A percentile compares a stretch with the other conserved stretches of the same genome.
These are phyloP conservation scores for Aureobasidium sp. DNA, from an alignment of 2,329 filamentous ascomycete species.

Conservation along the genomic window DNA sequence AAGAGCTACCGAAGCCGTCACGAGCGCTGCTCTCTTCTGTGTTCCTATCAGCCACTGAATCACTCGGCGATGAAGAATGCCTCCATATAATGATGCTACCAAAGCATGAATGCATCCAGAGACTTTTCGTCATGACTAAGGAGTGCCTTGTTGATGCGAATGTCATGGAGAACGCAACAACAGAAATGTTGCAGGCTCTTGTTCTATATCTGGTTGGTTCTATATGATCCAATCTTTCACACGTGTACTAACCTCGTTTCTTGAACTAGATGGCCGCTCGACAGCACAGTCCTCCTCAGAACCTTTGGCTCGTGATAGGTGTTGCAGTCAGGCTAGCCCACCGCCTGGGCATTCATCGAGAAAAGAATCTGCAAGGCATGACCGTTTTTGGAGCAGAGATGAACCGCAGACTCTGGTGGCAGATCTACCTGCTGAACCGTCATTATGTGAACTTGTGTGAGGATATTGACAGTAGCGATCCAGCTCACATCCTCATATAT, in stretches of 20 bases:
- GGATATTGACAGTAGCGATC: slow-evolving; percentile 18
- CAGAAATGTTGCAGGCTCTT: slow-evolving; percentile 58
- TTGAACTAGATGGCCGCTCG: background rate
- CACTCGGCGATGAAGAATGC: slow-evolving; percentile 36
- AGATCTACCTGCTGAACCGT: slow-evolving; percentile 52
- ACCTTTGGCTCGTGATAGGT: slow-evolving; percentile 58
- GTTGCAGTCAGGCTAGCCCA: slow-evolving; percentile 53
- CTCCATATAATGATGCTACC: slow-evolving; percentile 32
- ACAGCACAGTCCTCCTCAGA: slow-evolving; percentile 31
- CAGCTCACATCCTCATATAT: slow-evolving; percentile 17
- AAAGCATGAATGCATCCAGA: background rate
- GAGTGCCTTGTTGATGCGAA: slow-evolving; percentile 59
- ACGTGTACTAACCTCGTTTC: background rate
- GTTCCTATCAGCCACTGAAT: slow-evolving; percentile 50
- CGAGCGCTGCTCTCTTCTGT: slow-evolving; percentile 50
- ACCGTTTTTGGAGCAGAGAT: slow-evolving; percentile 51
- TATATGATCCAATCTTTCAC: background rate
- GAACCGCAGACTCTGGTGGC: slow-evolving; percentile 54
- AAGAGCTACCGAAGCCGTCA: slow-evolving; percentile 25
- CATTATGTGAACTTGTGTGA: slow-evolving; percentile 26
- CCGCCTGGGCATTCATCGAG: slow-evolving; percentile 54
- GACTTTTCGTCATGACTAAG: background rate
- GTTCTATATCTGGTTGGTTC: slow-evolving; percentile 50
- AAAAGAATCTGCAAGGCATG: slow-evolving; percentile 47
- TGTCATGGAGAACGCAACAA: slow-evolving; percentile 59